Evolutionary conservation across 768 basidiomycete genomes (phyloP), one percentile per base, ranked within the genome.

Genomic region (Hericium erinaceus): DNA sequence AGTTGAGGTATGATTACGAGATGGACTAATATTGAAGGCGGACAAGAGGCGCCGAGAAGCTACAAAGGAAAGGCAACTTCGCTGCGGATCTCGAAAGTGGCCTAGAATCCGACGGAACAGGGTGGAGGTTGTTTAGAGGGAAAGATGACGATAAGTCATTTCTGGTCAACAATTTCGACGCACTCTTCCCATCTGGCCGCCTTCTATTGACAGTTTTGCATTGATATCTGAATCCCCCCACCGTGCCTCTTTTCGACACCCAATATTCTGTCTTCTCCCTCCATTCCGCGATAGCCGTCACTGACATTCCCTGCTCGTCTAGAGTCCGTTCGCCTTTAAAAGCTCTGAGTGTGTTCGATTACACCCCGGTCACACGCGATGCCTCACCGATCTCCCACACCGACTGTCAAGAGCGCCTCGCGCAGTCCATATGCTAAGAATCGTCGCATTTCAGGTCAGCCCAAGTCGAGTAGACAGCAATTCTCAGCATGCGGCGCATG

Each of bases 401-500:
- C 64, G 48, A 58, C 64, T 3, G 61, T 64, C 52, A 67, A 67
- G 60, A 65, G 61, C 56, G 55, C 60, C 62, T 65, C 66, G 58
- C 41, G 57, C 39, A 60, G 62, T 44, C 62, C 63, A 22, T 44
- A 44, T 12, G 41, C 41, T 6, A 44, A 44, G 41, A 60, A 69
- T 13, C 66, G 72, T n/a, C 54, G 59, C 50, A 26, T 67, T 2
- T 60, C 69, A 3, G 58, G 70, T 44, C 80, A 84, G 57, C 81
- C 87, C 56, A 90, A 90, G 68, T 88, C 89, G 28, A 79, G 83
- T 2, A 75, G 89, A 60, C 85, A 89, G 64, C 90, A 95, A 64
- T 92, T 91, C 72, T 89, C 88, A n/a, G 93, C 93, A 8, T 95
- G 94, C 68, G 92, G 92, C 57, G 91, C 92, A 33, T 97, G 94